Conservation (phyloP, 2,329 filamentous ascomycete species). For the Penicillium sp. region DNA sequence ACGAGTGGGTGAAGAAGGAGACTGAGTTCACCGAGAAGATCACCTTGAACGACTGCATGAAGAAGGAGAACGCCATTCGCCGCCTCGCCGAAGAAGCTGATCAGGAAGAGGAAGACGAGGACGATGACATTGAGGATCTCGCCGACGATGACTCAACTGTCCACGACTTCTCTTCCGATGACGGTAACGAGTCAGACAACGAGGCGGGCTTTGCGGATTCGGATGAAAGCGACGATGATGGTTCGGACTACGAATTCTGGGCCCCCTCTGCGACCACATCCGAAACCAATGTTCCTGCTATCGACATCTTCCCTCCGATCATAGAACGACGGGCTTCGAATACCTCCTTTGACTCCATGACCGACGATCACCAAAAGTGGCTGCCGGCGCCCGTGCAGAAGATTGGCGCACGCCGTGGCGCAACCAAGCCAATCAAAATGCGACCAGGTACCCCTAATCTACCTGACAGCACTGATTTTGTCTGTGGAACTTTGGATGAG, state of each 20-base stretch:
- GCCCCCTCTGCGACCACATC: slow-evolving; percentile 49
- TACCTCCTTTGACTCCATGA: slow-evolving; percentile 56
- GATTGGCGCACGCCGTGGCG: slow-evolving; percentile 26
- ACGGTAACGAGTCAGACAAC: slow-evolving; percentile 81
- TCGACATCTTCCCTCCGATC: slow-evolving; percentile 49
- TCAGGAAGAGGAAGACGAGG: slow-evolving; percentile 75
- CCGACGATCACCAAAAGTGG: slow-evolving; percentile 33
- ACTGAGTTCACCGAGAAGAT: slow-evolving; percentile 67
- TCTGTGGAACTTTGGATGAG: slow-evolving; percentile 97
- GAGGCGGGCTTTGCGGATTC: slow-evolving; percentile 70
- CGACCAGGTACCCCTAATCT: slow-evolving; percentile 75
- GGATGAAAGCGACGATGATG: slow-evolving; percentile 62
- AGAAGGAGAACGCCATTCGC: slow-evolving; percentile 86
- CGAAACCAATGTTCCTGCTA: slow-evolving; percentile 56
- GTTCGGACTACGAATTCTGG: slow-evolving; percentile 67
- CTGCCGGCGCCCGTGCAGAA: slow-evolving; percentile 32
- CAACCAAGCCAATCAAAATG: slow-evolving; percentile 54
- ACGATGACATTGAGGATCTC: slow-evolving; percentile 61
- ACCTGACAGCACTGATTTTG: slow-evolving; percentile 96
- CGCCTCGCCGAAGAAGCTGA: slow-evolving; percentile 86
- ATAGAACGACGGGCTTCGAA: slow-evolving; percentile 52
- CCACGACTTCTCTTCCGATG: slow-evolving; percentile 53
- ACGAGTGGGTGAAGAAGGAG: slow-evolving; percentile 85
- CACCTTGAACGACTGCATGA: slow-evolving; percentile 84
- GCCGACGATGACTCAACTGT: slow-evolving; percentile 65